Evolutionary conservation across 2,329 filamentous ascomycete species (phyloP).

Genomic region (Fusarium musae): DNA sequence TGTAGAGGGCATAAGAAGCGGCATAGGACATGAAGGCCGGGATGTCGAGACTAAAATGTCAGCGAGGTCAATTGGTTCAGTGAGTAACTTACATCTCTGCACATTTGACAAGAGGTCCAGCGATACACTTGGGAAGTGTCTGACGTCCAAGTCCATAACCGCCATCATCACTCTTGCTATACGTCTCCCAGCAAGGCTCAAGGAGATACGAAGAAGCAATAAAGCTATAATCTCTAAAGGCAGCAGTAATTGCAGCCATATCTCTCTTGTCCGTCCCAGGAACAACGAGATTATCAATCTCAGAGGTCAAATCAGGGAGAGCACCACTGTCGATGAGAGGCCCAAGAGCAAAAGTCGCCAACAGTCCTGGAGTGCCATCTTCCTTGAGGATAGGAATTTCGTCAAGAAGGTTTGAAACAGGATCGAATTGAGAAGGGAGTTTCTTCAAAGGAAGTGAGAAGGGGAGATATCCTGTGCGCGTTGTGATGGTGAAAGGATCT

Average conservation of each 20-base stretch:
- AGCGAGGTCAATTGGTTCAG: not conserved
- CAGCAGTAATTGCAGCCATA: slow-evolving; percentile 34
- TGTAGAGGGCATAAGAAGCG: slow-evolving; percentile 75
- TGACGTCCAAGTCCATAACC: slow-evolving; percentile 29
- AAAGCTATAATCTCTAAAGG: slow-evolving; percentile 33
- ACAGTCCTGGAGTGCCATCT: slow-evolving; percentile 22
- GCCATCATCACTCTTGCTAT: slow-evolving; percentile 22
- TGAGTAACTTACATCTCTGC: slow-evolving; percentile 23
- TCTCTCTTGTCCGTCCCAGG: slow-evolving; percentile 26
- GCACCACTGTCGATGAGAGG: slow-evolving; percentile 28
- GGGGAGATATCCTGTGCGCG: slow-evolving; percentile 29
- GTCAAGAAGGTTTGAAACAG: slow-evolving; percentile 30
- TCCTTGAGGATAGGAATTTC: slow-evolving; percentile 36
- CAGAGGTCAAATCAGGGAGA: slow-evolving; percentile 28
- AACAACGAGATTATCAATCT: slow-evolving; percentile 32
- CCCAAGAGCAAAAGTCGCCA: slow-evolving; percentile 30
- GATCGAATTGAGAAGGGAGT: slow-evolving; percentile 32
- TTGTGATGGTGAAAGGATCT: slow-evolving; percentile 36
- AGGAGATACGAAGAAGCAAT: slow-evolving; percentile 34
- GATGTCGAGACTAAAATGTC: slow-evolving; percentile 26
- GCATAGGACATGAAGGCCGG: slow-evolving; percentile 55
- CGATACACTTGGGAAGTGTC: slow-evolving; percentile 35
- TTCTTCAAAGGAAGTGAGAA: slow-evolving; percentile 28
- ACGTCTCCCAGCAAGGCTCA: slow-evolving; percentile 33
- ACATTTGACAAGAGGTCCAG: slow-evolving; percentile 35